These are phyloP conservation scores for Cutaneotrichosporon cutaneum DNA, from an alignment of 1,284 basidiomycete genomes.

Conservation along the genomic window DNA sequence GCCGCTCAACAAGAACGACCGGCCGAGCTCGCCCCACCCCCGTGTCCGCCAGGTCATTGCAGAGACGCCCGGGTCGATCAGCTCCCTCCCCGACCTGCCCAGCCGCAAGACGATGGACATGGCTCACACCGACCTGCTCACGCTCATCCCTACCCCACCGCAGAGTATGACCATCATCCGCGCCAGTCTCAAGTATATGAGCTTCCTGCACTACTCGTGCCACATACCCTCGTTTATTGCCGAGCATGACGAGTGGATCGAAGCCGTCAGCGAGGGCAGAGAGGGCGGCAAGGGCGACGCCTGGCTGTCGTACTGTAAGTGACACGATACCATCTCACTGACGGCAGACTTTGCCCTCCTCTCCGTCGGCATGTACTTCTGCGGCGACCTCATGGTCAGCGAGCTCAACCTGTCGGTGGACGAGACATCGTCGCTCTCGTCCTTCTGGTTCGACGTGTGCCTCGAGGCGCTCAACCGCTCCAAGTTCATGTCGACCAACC, in stretches of 20 bases:
- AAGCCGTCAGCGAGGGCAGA: slow-evolving; percentile 21
- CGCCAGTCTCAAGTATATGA: slow-evolving; percentile 27
- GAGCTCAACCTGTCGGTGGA: slow-evolving; percentile 25
- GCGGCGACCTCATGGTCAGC: slow-evolving; percentile 25
- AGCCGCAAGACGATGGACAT: slow-evolving; percentile 27
- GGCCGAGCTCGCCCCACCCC: slow-evolving; percentile 16
- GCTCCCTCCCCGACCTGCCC: slow-evolving; percentile 22
- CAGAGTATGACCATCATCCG: slow-evolving; percentile 28
- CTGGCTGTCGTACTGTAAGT: slow-evolving; percentile 27
- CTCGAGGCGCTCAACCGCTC: slow-evolving; percentile 30
- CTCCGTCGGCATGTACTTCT: slow-evolving; percentile 28
- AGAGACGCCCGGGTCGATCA: slow-evolving; percentile 16
- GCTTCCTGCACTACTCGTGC: slow-evolving; percentile 31
- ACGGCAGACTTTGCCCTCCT: slow-evolving; percentile 24
- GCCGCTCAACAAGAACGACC: slow-evolving; percentile 15
- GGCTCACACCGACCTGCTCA: slow-evolving; percentile 29
- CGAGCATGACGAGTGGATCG: slow-evolving; percentile 35
- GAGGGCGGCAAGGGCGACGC: slow-evolving; percentile 26
- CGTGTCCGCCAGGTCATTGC: slow-evolving; percentile 11
- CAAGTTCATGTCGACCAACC: slow-evolving; percentile 31
- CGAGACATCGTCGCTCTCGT: slow-evolving; percentile 22
- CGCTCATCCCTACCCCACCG: slow-evolving; percentile 21
- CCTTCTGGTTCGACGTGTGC: slow-evolving; percentile 30
- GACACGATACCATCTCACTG: neutral
- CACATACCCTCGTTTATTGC: slow-evolving; percentile 32